Evolutionary conservation across 768 basidiomycete species (phyloP).

Genomic region (Hypsizygus marmoreus): DNA sequence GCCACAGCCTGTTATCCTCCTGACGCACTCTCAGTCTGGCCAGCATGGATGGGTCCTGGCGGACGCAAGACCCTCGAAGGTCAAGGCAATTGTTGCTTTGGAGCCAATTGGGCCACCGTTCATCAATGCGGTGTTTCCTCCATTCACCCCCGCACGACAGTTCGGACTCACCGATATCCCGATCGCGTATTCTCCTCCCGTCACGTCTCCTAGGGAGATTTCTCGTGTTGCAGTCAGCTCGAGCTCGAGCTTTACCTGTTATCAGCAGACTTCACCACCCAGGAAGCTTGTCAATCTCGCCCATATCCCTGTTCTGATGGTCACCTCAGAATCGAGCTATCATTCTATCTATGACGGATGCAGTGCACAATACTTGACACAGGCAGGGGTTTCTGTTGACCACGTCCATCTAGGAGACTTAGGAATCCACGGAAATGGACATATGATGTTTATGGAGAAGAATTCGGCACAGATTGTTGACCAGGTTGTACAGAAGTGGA

Average conservation of each 20-base stretch:
- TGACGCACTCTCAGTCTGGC: slow-evolving; percentile 55
- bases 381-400: slow-evolving; percentile 47
- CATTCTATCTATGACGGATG: slow-evolving; percentile 51
- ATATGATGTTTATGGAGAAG: slow-evolving; percentile 59
- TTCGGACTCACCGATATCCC: slow-evolving; percentile 53
- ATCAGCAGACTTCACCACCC: slow-evolving; percentile 44
- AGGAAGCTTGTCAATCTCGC: slow-evolving; percentile 43
- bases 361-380: slow-evolving; percentile 42
- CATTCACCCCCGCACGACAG: slow-evolving; percentile 36
- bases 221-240: slow-evolving; percentile 26
- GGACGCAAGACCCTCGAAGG: slow-evolving; percentile 43
- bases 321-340: slow-evolving; percentile 53
- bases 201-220: slow-evolving; percentile 40
- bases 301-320: slow-evolving; percentile 45
- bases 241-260: slow-evolving; percentile 36
- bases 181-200: slow-evolving; percentile 42
- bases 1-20: slow-evolving; percentile 43
- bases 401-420: slow-evolving; percentile 40
- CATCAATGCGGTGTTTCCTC: slow-evolving; percentile 39
- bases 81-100: slow-evolving; percentile 50
- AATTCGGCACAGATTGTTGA: slow-evolving; percentile 46
- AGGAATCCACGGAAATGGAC: slow-evolving; percentile 54
- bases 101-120: slow-evolving; percentile 57
- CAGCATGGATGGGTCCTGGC: slow-evolving; percentile 50
- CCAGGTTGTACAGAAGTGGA: slow-evolving; percentile 42